Evolutionary conservation across 176 grass and related monocot species (phyloP), one percentile per base, ranked within the genome.

Genomic region (Triticum urartu): DNA sequence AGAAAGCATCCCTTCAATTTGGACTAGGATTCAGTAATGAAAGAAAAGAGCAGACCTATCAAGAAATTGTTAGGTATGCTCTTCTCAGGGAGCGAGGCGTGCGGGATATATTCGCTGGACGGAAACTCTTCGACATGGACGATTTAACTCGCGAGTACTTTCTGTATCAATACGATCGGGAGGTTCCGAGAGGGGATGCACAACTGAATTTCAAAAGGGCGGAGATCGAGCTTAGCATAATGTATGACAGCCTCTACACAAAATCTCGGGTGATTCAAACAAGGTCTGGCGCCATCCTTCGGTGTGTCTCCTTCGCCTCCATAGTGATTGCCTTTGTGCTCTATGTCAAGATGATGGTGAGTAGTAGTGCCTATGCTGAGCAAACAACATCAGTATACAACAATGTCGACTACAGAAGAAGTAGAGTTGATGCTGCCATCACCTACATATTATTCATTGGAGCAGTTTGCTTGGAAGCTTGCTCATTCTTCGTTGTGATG

Each of bases 241-340:
- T 64, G 77, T 43, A 79, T 3, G 59, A n/a, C n/a, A 11, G 8
- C 18, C 77, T 79, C 59, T 79, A 42, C 77, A 79, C 77, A 35
- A 79, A 79, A 34, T 60, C 77, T 11, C 22, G 36, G 58, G 77
- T 79, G 11, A 15, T 79, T 42, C 77, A 61, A 15, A 64, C 77
- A 63, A 40, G 21, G 77, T 5, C 34, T 6, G 77, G 58, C 21
- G 14, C 35, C 59, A 64, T 64, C 10, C 58, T 79, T 17, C 58
- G 59, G n/a, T 61, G 24, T 35, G 11, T 64, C n/a, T 61, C 77
- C n/a, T 1, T 63, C 12, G 8, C 22, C 24, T 81, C 39, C 8
- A 66, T 24, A 47, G 9, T 32, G 3, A 61, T 12, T 20, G 79
- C 78, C 42, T 65, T 66, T 11, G 38, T 66, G 14, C 5, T 80